Conservation (phyloP, 352 stramenopile genomes). For the Aphanomyces cochlioides region DNA sequence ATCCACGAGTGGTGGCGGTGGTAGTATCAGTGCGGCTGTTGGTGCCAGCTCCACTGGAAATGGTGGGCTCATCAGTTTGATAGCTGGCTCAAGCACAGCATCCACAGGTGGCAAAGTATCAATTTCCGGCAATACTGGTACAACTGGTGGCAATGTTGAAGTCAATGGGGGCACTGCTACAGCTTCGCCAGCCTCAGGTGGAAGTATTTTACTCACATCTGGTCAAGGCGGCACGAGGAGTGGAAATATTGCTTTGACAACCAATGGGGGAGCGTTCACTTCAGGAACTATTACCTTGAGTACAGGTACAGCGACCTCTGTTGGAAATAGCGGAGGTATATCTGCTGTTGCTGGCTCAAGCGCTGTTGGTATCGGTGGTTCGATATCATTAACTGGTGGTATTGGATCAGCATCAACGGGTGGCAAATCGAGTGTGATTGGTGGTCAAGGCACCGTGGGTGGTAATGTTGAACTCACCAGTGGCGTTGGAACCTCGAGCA, state of each 20-base stretch:
- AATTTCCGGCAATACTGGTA: slow-evolving; percentile 12
- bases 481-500: slow-evolving; percentile 13
- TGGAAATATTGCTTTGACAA: slow-evolving; percentile 13
- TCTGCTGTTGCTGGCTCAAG: slow-evolving; percentile 41
- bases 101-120: slow-evolving; percentile 25
- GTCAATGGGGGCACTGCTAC: slow-evolving; percentile 19
- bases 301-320: slow-evolving; percentile 33
- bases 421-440: slow-evolving; percentile 41
- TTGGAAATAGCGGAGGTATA: slow-evolving; percentile 35
- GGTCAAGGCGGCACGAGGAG: slow-evolving; percentile 10
- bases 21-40: slow-evolving; percentile 10
- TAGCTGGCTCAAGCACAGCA: slow-evolving; percentile 12
- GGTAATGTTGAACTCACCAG: slow-evolving; percentile 45
- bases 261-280: slow-evolving; percentile 18
- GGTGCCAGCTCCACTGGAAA: neutral
- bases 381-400: slow-evolving; percentile 42
- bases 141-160: slow-evolving; percentile 24
- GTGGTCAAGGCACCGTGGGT: slow-evolving; percentile 40
- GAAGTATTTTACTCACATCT: slow-evolving; percentile 7
- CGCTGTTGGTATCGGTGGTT: slow-evolving; percentile 41
- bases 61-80: slow-evolving; percentile 8
- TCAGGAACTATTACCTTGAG: slow-evolving; percentile 13
- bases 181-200: neutral
- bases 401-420: slow-evolving; percentile 10
- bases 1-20: slow-evolving; percentile 15